A percentile compares a stretch with the other conserved stretches of the same genome.
Evolutionary conservation across 345 rosid genomes (phyloP).

Genomic region (Ailanthus altissimus): DNA sequence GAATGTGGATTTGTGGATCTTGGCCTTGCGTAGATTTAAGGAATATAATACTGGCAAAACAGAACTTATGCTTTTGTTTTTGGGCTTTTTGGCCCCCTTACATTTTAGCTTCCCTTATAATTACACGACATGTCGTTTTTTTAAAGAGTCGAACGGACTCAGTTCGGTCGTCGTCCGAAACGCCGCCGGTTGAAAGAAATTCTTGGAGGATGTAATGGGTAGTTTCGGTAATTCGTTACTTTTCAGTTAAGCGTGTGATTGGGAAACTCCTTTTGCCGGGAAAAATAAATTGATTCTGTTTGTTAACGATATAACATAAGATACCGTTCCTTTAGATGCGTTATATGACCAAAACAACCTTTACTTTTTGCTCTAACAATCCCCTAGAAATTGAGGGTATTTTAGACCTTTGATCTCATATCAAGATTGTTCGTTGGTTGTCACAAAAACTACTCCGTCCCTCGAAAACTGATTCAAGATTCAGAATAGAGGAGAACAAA

Average conservation of each 20-base stretch:
- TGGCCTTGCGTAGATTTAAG: neutral
- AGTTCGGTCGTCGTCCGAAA: neutral
- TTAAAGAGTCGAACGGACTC: neutral
- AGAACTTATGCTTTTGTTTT: neutral
- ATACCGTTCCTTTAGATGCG: neutral
- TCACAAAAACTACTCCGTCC: no score
- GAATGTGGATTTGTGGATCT: neutral
- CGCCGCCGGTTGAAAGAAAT: neutral
- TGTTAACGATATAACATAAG: neutral
- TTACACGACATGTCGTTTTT: neutral
- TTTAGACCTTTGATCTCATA: conserved; percentile 11
- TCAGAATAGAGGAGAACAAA: neutral
- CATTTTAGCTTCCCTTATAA: neutral
- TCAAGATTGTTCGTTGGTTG: neutral
- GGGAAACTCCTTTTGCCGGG: conserved; percentile 21
- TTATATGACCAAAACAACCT: conserved; percentile 4
- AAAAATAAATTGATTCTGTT: conserved; percentile 21
- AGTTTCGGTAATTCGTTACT: neutral
- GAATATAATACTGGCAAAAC: neutral
- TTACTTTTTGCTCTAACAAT: neutral
- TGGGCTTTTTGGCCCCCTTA: neutral
- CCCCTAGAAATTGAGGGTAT: neutral
- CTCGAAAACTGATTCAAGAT: neutral
- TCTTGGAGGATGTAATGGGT: neutral
- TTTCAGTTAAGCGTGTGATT: neutral